Evolutionary conservation across 2,329 filamentous ascomycete species (phyloP), one percentile per base, ranked within the genome.

Genomic region (Pseudogymnoascus sp.): DNA sequence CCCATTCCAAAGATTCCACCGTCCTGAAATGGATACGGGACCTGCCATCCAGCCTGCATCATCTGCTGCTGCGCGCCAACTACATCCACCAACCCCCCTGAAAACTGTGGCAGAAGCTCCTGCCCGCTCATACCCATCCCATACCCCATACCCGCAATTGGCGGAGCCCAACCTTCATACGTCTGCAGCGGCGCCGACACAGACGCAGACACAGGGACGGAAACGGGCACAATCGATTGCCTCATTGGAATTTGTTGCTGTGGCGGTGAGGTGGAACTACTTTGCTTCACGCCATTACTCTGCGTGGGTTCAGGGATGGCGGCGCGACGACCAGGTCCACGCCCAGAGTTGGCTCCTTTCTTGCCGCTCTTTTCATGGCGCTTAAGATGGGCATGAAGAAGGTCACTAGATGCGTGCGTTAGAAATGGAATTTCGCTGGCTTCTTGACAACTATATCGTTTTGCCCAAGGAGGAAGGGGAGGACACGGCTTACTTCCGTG

Each of bases 351-450:
- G 5, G 12, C 18, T 18, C 28, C 28, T 62, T 50, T 42, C 25
- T 62, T 62, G 25, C 50, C 60, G 28, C 28, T 11, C 28, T 62
- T 62, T 35, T 62, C 60, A 63, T 69, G 67, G 10, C 67, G 66
- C 16, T 65, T 67, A 3, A 69, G 64, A 62, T 69, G 67, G 25
- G 67, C 67, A 53, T 66, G 67, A 5, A 69, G 64, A 10, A 69
- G 67, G 37, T 69, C 67, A 63, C 67, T 69, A 37, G 21, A 21
- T 60, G 18, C 11, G 25, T 40, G 37, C 16, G 28, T 61, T 23
- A 59, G 23, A 25, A 16, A 14, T 60, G 37, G 6, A 23, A 50
- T 53, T 53, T 11, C 14, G 28, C 25, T 4, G 37, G 16, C 16
- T 5, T 11, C 14, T 2, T 16, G 10, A 21, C 33, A 31, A 12